Evolutionary conservation across 2,329 filamentous ascomycete species (phyloP), one percentile per base, ranked within the genome.

Genomic region (Ceratocystis colombiana): DNA sequence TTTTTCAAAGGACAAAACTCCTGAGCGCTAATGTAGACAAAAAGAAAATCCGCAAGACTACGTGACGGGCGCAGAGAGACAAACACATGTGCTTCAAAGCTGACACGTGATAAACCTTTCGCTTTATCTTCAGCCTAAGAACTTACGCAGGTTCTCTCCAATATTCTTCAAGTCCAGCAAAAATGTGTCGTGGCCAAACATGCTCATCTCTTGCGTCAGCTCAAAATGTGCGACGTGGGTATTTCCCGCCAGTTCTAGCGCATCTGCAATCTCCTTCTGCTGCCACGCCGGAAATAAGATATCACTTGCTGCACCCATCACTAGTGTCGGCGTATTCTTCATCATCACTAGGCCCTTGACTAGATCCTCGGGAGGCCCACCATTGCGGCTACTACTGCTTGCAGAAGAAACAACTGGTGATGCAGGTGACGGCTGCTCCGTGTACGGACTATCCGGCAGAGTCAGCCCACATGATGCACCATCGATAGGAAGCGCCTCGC

Each of bases 271-370:
- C 76, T 99, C 94, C 64, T 89, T 84, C 78, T 99, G 94, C 78
- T 99, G 94, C 93, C 94, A 99, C 0, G 94, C 91, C 0, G 94
- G 94, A 77, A 99, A 99, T 45, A 99, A 78, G 62, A 96, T 97
- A 73, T 99, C 94, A 71, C 90, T 96, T 0, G 90, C 90, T 3
- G 97, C 94, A 44, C 94, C 94, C 79, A 99, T 87, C 10, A 99
- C 89, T 25, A 99, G 80, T 0, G 90, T 88, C 0, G 90, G 89
- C 62, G 87, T 93, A 68, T 92, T 82, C 65, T 86, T 84, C 64
- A 97, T 76, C 0, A 84, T 77, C 3, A 83, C 77, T 22, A 99
- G 78, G 0, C 94, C 94, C 0, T 80, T 79, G 45, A 97, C 82
- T 0, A 99, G 79, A 74, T 99, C 94, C 63, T 83, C 80, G 0